Conservation (phyloP, 2,329 filamentous ascomycete species). For the Orbilia javanica region DNA sequence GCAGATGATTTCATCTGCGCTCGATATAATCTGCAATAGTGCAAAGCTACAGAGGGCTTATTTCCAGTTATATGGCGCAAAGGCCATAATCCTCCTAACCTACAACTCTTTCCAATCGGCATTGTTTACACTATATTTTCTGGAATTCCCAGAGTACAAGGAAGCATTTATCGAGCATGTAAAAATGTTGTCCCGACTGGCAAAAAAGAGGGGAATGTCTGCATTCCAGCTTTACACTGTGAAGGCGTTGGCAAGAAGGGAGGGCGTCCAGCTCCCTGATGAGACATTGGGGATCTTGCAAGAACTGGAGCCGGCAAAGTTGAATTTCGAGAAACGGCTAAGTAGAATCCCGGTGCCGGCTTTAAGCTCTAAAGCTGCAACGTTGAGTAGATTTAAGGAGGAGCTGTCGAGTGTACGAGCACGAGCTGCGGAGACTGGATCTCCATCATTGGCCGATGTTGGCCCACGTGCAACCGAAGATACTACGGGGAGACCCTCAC, state of each 20-base stretch:
- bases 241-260: constrained; percentile 29
- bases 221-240: constrained; percentile 33
- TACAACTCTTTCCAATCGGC: constrained; percentile 49
- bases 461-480: background rate
- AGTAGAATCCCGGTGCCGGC: constrained; percentile 46
- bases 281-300: constrained; percentile 27
- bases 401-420: constrained; percentile 8
- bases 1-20: constrained; percentile 33
- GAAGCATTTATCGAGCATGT: constrained; percentile 42
- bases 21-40: background rate
- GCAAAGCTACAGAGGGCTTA: constrained; percentile 40
- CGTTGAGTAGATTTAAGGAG: constrained; percentile 44
- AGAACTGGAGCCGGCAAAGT: constrained; percentile 1
- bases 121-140: constrained; percentile 39
- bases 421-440: background rate
- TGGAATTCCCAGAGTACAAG: constrained; percentile 30
- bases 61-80: constrained; percentile 41
- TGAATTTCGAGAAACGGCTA: constrained; percentile 7
- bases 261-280: constrained; percentile 39
- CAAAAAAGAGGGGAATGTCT: constrained; percentile 39
- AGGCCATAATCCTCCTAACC: constrained; percentile 32
- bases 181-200: constrained; percentile 33
- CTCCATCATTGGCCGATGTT: background rate
- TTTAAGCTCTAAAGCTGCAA: constrained; percentile 25
- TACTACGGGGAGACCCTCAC: background rate